These are phyloP conservation scores for Russula lepida DNA, from an alignment of 768 basidiomycete genomes.

Conservation along the genomic window DNA sequence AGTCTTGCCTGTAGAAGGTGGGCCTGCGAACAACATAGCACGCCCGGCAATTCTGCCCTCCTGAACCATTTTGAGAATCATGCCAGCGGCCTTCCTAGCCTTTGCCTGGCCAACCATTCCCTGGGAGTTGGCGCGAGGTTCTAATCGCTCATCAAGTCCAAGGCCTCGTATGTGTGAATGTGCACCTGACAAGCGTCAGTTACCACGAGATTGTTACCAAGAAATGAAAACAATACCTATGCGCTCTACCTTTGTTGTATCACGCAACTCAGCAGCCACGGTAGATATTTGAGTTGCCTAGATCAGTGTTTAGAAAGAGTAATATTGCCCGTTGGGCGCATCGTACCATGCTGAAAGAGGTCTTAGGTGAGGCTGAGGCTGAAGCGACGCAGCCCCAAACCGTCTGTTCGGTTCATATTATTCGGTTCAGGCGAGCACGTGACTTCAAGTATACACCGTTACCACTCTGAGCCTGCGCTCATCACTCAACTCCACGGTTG, in stretches of 20 bases:
- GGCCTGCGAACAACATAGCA: slow-evolving; percentile 95
- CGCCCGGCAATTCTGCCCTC: slow-evolving; percentile 93
- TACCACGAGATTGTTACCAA: not conserved
- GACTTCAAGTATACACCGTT: not conserved
- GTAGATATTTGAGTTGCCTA: slow-evolving; percentile 69
- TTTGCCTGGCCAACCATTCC: slow-evolving; percentile 98
- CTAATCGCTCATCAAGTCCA: slow-evolving; percentile 85
- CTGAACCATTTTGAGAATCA: slow-evolving; percentile 97
- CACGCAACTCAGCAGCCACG: slow-evolving; percentile 70
- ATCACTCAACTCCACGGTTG: not conserved
- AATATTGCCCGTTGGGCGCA: not conserved
- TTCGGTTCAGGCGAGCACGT: not conserved
- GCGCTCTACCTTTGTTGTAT: slow-evolving; percentile 89
- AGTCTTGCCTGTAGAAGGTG: slow-evolving; percentile 95
- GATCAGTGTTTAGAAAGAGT: not conserved
- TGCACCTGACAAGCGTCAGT: slow-evolving; percentile 45
- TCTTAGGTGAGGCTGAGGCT: not conserved
- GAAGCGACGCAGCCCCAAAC: not conserved
- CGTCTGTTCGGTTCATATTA: no score
- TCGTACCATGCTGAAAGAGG: slow-evolving; percentile 26
- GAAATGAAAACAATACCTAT: slow-evolving; percentile 47
- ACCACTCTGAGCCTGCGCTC: no score
- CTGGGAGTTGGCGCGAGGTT: slow-evolving; percentile 81
- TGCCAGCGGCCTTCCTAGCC: slow-evolving; percentile 94
- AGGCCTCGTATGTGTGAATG: slow-evolving; percentile 95